These are phyloP conservation scores for Ophiostoma tasmaniense DNA, from an alignment of 2,329 filamentous ascomycete genomes.

Conservation along the genomic window DNA sequence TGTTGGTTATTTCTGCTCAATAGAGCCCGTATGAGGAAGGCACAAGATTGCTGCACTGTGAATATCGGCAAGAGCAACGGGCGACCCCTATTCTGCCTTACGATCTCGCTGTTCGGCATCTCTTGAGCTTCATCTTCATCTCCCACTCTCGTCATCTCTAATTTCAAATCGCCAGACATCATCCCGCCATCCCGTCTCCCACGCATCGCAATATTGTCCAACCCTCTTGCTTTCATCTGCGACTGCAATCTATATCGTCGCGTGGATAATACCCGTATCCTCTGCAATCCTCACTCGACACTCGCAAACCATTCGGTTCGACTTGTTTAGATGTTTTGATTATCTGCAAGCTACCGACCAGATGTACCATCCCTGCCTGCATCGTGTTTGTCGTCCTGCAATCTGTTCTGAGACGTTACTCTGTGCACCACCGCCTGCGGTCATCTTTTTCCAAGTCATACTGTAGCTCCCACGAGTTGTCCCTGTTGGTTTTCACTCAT, in stretches of 20 bases:
- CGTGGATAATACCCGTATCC: background rate
- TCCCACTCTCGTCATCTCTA: background rate
- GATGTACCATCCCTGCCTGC: background rate
- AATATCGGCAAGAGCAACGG: background rate
- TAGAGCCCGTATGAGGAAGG: background rate
- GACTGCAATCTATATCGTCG: background rate
- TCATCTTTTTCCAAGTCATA: slow-evolving; percentile 1
- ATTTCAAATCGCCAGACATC: background rate
- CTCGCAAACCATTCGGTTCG: background rate
- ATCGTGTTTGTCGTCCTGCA: slow-evolving; percentile 14
- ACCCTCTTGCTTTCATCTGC: background rate
- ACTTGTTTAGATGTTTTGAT: background rate
- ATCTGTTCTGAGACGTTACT: slow-evolving; percentile 12
- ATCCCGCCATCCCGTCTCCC: background rate
- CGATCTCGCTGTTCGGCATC: background rate
- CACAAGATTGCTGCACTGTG: background rate
- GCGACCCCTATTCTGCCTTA: background rate
- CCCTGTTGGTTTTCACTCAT: background rate
- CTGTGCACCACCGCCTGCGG: slow-evolving; percentile 7
- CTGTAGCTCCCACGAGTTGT: background rate
- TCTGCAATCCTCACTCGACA: background rate
- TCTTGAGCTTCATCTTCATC: background rate
- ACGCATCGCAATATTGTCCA: background rate
- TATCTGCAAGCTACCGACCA: background rate
- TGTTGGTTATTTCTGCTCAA: no score